These are phyloP conservation scores for Colletotrichum limetticola DNA, from an alignment of 2,329 filamentous ascomycete genomes.

Conservation along the genomic window DNA sequence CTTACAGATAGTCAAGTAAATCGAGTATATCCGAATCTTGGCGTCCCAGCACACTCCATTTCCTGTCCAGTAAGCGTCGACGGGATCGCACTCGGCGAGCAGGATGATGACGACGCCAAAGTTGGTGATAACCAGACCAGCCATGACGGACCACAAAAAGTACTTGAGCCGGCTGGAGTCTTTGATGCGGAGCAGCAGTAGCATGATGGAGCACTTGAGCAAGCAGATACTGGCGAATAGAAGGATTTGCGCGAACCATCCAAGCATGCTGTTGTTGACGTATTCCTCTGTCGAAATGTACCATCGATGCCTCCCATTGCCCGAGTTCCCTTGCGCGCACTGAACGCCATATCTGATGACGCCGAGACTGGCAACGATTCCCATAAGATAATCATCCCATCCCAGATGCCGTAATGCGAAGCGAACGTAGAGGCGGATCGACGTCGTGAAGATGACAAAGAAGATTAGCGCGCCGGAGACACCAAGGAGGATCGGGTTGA, in stretches of 20 bases:
- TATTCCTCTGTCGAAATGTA: slow-evolving; percentile 46
- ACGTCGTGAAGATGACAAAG: slow-evolving; percentile 45
- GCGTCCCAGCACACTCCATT: slow-evolving; percentile 44
- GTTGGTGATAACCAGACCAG: slow-evolving; percentile 45
- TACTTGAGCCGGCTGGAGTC: slow-evolving; percentile 44
- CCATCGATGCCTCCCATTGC: slow-evolving; percentile 51
- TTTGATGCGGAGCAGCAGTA: slow-evolving; percentile 54
- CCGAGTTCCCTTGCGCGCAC: slow-evolving; percentile 45
- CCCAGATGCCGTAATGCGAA: slow-evolving; percentile 42
- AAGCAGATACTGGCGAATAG: slow-evolving; percentile 52
- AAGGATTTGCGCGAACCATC: slow-evolving; percentile 52
- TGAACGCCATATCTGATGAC: slow-evolving; percentile 46
- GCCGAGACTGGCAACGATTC: slow-evolving; percentile 42
- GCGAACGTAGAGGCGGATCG: slow-evolving; percentile 45
- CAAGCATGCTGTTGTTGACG: slow-evolving; percentile 48
- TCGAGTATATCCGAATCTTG: slow-evolving; percentile 45
- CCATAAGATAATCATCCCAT: slow-evolving; percentile 52
- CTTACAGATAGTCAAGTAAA: slow-evolving; percentile 46
- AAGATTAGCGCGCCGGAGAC: slow-evolving; percentile 46
- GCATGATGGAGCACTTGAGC: slow-evolving; percentile 54
- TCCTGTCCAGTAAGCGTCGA: slow-evolving; percentile 45
- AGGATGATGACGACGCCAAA: slow-evolving; percentile 45
- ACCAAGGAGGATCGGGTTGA: slow-evolving; percentile 44
- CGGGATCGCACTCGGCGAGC: slow-evolving; percentile 45
- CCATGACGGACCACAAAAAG: slow-evolving; percentile 45